Evolutionary conservation across 495 filamentous ascomycete species (phyloP).

Genomic region (Delitschia confertaspora): DNA sequence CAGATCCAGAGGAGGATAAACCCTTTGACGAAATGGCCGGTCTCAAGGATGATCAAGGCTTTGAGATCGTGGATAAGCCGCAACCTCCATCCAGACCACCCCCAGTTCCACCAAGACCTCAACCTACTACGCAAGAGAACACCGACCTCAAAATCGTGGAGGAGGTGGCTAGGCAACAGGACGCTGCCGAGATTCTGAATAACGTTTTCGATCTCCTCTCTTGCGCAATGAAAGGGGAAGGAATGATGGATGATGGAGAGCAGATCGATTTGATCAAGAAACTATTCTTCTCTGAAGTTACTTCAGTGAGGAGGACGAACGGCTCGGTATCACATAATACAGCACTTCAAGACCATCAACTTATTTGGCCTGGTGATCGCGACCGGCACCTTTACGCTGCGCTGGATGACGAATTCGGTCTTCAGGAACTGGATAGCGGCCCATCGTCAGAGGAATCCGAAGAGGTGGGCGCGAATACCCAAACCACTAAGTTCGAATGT

Average conservation of each 20-base stretch:
- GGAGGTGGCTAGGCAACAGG: constrained; percentile 62
- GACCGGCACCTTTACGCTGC: constrained; percentile 65
- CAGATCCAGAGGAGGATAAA: constrained; percentile 1
- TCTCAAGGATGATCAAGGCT: not conserved
- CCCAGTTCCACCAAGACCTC: constrained; percentile 26
- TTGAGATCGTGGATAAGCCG: constrained; percentile 1
- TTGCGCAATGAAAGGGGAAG: constrained; percentile 66
- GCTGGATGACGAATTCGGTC: constrained; percentile 74
- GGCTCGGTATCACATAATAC: not conserved
- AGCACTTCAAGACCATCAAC: constrained; percentile 13
- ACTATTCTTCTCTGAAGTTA: constrained; percentile 30
- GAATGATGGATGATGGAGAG: constrained; percentile 54
- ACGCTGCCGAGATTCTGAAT: constrained; percentile 91
- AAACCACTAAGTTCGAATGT: constrained; percentile 57
- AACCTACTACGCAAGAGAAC: not conserved
- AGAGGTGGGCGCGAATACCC: constrained; percentile 51
- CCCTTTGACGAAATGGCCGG: not conserved
- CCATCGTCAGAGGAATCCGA: not conserved
- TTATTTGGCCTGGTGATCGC: constrained; percentile 10
- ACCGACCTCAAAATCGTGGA: constrained; percentile 31
- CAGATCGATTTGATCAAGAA: constrained; percentile 73
- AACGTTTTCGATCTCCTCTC: constrained; percentile 84
- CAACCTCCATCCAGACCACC: constrained; percentile 25
- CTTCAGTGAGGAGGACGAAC: constrained; percentile 2
- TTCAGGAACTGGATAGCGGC: constrained; percentile 59